These are phyloP conservation scores for Crithidia mellificae DNA, from an alignment of 208 protist genomes.

Conservation along the genomic window DNA sequence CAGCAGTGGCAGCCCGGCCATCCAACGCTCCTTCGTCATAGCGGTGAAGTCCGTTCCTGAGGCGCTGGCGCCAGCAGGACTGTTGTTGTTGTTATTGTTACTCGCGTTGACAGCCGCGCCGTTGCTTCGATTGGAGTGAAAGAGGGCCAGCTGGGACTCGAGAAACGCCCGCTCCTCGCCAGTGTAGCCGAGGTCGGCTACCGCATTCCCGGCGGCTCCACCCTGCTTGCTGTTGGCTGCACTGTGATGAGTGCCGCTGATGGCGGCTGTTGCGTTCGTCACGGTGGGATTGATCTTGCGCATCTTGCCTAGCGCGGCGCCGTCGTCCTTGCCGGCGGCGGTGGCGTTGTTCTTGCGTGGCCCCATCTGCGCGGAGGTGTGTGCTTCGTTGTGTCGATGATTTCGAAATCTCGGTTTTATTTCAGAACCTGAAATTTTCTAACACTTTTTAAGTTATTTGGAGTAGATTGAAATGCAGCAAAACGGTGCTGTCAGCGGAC, in stretches of 20 bases:
- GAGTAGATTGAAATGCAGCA: too few relatives aligned
- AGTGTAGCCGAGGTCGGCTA: conserved; percentile 26
- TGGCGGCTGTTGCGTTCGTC: neutral
- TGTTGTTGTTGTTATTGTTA: neutral
- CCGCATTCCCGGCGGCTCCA: neutral
- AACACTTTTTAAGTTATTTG: too few relatives aligned
- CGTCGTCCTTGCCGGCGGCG: conserved; percentile 30
- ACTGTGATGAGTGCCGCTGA: too few relatives aligned
- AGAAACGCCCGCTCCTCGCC: conserved; percentile 32
- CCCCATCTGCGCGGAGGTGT: conserved; percentile 19
- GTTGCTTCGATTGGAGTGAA: neutral
- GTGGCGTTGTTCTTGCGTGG: conserved; percentile 32
- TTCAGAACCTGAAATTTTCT: too few relatives aligned
- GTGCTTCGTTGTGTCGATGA: neutral
- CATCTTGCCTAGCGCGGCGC: conserved; percentile 20
- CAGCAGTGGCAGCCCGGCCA: conserved; percentile 23
- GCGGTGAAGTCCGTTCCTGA: conserved; percentile 14
- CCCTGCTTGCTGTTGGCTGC: conserved; percentile 2
- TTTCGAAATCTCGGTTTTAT: too few relatives aligned
- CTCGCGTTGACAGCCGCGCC: neutral
- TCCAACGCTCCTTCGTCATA: conserved; percentile 33
- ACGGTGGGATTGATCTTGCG: conserved; percentile 12
- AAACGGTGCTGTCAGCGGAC: too few relatives aligned
- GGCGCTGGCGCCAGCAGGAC: neutral
- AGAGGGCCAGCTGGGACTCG: conserved; percentile 21